These are phyloP conservation scores for Mucor irregularis DNA, from an alignment of 371 early-diverging fungal species.

Conservation along the genomic window DNA sequence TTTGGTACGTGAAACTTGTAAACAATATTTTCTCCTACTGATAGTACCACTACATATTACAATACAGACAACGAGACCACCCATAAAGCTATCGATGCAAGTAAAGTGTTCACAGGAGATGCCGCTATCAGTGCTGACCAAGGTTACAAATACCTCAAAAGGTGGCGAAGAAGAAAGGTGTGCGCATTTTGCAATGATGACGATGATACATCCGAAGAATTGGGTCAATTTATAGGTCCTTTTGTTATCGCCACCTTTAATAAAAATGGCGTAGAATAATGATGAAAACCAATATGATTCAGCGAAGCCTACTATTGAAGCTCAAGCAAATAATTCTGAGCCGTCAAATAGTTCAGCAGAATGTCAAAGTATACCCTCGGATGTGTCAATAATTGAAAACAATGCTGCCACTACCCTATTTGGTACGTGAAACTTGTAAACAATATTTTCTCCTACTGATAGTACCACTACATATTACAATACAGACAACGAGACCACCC, in stretches of 20 bases:
- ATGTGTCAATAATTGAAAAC: too few relatives aligned
- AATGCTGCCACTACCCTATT: too few relatives aligned
- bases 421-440: too few relatives aligned
- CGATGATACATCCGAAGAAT: conserved; percentile 56
- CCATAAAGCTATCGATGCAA: conserved; percentile 22
- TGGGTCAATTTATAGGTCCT: conserved; percentile 64
- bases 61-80: neutral
- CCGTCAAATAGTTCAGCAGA: too few relatives aligned
- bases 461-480: neutral
- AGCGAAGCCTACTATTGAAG: too few relatives aligned
- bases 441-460: too few relatives aligned
- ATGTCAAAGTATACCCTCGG: too few relatives aligned
- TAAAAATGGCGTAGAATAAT: conserved; percentile 52
- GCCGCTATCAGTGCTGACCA: conserved; percentile 37
- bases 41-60: neutral
- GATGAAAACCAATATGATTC: too few relatives aligned
- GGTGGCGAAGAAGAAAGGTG: conserved; percentile 58
- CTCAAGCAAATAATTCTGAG: too few relatives aligned
- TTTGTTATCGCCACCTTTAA: conserved; percentile 45
- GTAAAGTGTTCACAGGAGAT: conserved; percentile 39
- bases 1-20: too few relatives aligned
- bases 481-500: neutral
- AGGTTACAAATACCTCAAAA: conserved; percentile 48
- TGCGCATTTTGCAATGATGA: conserved; percentile 81
- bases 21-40: too few relatives aligned